Conservation (phyloP, 805 yeast genomes). For the Sporopachydermia quercuum region DNA sequence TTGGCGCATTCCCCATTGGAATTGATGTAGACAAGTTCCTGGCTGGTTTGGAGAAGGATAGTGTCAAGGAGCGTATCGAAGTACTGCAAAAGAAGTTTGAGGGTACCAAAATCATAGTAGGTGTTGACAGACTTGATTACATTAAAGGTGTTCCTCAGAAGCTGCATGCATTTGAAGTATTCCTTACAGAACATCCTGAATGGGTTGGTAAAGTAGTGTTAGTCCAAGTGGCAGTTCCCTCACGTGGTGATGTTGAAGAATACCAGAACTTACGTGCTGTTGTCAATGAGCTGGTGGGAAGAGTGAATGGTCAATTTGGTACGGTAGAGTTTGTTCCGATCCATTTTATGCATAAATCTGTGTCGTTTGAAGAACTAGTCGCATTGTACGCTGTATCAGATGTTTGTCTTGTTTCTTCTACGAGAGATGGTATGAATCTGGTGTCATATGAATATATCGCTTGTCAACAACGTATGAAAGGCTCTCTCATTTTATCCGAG, state of each 20-base stretch:
- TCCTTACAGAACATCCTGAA: constrained; percentile 84
- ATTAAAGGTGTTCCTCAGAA: constrained; percentile 98
- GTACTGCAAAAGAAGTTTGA: constrained; percentile 51
- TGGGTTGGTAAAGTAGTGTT: constrained; percentile 96
- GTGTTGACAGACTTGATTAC: constrained; percentile 92
- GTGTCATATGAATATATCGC: constrained; percentile 95
- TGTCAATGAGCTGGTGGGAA: constrained; percentile 90
- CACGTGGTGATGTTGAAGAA: constrained; percentile 96
- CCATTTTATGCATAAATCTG: constrained; percentile 87
- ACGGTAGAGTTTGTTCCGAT: constrained; percentile 96
- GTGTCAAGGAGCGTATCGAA: constrained; percentile 51
- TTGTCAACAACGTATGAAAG: constrained; percentile 76
- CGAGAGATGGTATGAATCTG: constrained; percentile 97
- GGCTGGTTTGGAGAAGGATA: constrained; percentile 51
- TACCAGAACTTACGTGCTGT: constrained; percentile 87
- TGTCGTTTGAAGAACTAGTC: constrained; percentile 83
- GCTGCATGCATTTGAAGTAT: constrained; percentile 89
- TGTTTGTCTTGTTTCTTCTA: constrained; percentile 83
- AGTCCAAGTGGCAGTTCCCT: constrained; percentile 95
- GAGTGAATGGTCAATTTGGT: constrained; percentile 93
- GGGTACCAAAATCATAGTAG: constrained; percentile 78
- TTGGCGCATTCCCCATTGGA: constrained; percentile 98
- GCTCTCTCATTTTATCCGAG: constrained; percentile 78
- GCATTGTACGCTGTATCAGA: constrained; percentile 77
- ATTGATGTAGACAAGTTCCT: constrained; percentile 87